Evolutionary conservation across 306 rosid species (phyloP).

Genomic region (Rosa persica): DNA sequence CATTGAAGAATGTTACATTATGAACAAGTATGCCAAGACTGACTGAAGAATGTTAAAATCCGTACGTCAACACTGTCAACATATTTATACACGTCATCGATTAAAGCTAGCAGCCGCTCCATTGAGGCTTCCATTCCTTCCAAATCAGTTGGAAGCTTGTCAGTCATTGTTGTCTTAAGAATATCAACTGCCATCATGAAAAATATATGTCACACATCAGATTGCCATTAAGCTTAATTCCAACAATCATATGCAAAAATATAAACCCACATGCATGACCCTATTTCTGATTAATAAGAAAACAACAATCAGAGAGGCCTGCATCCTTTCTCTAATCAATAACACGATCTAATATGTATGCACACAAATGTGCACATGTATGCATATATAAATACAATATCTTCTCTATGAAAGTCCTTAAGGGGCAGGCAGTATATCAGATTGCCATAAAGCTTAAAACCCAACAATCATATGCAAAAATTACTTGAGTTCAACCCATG

Average conservation of each 20-base stretch:
- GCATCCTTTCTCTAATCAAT: no score
- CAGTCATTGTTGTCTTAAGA: slow-evolving; percentile 71
- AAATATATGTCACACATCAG: slow-evolving; percentile 16
- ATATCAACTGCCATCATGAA: slow-evolving; percentile 57
- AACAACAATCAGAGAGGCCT: neutral
- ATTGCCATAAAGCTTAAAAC: no score
- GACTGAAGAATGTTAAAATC: neutral
- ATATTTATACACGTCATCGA: slow-evolving; percentile 84
- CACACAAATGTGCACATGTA: neutral
- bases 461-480: no score
- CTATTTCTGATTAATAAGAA: neutral
- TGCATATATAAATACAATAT: neutral
- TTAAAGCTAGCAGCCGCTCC: slow-evolving; percentile 79
- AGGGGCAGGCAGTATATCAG: neutral
- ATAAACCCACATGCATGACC: neutral
- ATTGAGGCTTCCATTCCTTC: slow-evolving; percentile 98
- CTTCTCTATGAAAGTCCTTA: neutral
- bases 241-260: neutral
- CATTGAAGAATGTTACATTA: neutral
- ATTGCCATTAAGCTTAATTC: neutral
- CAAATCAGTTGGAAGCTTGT: slow-evolving; percentile 90
- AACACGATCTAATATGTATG: neutral
- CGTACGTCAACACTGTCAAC: slow-evolving; percentile 82
- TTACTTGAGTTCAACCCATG: no score
- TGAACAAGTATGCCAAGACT: neutral